Percentiles rank a stretch among this genome's conserved stretches.
Evolutionary conservation across 768 basidiomycete genomes (phyloP).

Genomic region (Lentinula sp.): DNA sequence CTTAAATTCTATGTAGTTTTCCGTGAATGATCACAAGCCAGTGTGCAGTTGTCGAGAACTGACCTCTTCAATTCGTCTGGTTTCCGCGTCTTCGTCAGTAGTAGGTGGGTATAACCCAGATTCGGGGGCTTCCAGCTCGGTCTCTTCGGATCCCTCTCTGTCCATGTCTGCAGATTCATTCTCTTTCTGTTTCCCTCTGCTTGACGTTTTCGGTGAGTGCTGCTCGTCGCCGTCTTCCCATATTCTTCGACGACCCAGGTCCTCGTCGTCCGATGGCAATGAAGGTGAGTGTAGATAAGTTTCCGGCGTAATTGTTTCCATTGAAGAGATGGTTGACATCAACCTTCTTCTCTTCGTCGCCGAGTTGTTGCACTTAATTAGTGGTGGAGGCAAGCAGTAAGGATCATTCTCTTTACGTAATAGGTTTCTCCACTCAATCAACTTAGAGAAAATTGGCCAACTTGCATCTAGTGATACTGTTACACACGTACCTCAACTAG

Average conservation of each 20-base stretch:
- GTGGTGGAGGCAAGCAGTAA: not conserved
- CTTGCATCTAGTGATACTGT: too few species aligned
- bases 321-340: conserved; percentile 18
- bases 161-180: conserved; percentile 18
- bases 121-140: conserved; percentile 11
- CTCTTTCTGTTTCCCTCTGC: conserved; percentile 27
- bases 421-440: too few species aligned
- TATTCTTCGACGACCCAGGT: conserved; percentile 28
- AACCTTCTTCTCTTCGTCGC: not conserved
- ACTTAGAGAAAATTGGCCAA: too few species aligned
- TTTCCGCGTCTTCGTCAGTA: conserved; percentile 61
- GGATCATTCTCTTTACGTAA: not conserved
- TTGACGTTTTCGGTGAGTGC: conserved; percentile 15
- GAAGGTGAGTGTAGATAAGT: conserved; percentile 26
- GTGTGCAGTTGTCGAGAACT: conserved; percentile 9
- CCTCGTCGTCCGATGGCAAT: conserved; percentile 38
- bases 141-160: conserved; percentile 20
- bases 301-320: conserved; percentile 9
- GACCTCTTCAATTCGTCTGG: conserved; percentile 70
- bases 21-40: conserved; percentile 4
- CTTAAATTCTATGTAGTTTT: conserved; percentile 51
- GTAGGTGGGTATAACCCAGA: conserved; percentile 57
- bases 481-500: too few species aligned
- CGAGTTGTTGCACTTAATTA: not conserved
- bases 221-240: conserved; percentile 27